Evolutionary conservation across 495 filamentous ascomycete species (phyloP), one percentile per base, ranked within the genome.

Genomic region (Entonaema liquescens): DNA sequence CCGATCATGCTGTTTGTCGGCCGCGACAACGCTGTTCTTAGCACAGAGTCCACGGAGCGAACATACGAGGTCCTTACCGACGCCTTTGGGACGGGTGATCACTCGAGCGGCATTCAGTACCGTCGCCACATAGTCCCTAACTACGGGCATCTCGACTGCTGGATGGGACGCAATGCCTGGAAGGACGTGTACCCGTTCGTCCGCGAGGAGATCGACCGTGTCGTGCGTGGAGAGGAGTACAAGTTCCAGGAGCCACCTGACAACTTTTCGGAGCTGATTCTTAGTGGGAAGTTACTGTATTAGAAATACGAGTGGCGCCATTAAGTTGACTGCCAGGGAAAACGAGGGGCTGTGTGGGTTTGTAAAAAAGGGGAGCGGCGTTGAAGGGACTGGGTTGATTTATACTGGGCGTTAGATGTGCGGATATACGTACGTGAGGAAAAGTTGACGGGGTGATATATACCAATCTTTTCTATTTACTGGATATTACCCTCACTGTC

Each of bases 121-220:
- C 79, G 79, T 40, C 77, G 88, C 17, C 71, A 80, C 21, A 81
- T 89, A 6, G 83, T 89, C 7, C 83, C 86, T 7, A 85, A 86
- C n/a, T 89, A 90, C 62, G 90, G 90, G 25, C 89, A 91, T 73
- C 74, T 91, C 58, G 89, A 91, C 78, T 83, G 82, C 55, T 90
- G 89, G 86, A 88, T 91, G 83, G 89, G 89, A 1, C 82, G 84
- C 40, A 80, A 84, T 49, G 87, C 87, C 9, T 88, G 82, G 77
- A 86, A 81, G 73, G 89, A 90, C 74, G 85, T 91, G 11, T 91
- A 85, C 71, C 88, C 88, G 28, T 82, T 85, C 60, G 83, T 91
- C 3, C 67, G 82, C 62, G 82, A 83, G 64, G 86, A 89, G 76
- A 79, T 88, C 3, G 83, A 86, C 54, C 75, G 84, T 31, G 83